Evolutionary conservation across 192 early-diverging fungal species (phyloP).

Genomic region (Mortierella antarctica): DNA sequence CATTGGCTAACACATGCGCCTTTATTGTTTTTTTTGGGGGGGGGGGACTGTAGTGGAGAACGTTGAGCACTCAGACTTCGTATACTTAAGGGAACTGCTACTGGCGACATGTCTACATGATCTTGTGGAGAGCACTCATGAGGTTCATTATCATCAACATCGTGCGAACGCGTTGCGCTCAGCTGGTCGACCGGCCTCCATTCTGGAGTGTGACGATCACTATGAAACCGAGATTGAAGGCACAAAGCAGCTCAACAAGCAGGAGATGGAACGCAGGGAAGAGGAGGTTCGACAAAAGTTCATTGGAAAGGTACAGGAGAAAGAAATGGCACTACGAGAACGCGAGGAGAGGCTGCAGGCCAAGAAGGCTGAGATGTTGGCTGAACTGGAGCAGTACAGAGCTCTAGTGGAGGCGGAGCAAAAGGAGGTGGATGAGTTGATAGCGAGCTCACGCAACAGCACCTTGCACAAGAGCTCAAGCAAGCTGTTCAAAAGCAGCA

Average conservation of each 20-base stretch:
- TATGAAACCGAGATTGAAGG: slow-evolving; percentile 77
- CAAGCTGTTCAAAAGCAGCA: slow-evolving; percentile 22
- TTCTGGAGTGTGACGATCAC: slow-evolving; percentile 83
- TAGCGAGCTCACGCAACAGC: slow-evolving; percentile 1
- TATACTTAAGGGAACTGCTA: slow-evolving; percentile 72
- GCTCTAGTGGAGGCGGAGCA: slow-evolving; percentile 14
- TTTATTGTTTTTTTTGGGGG: too few relatives aligned
- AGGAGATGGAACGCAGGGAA: slow-evolving; percentile 79
- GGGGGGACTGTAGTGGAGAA: slow-evolving; percentile 67
- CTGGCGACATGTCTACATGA: slow-evolving; percentile 78
- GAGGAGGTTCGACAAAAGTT: slow-evolving; percentile 73
- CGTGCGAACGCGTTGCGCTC: slow-evolving; percentile 72
- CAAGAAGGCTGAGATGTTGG: slow-evolving; percentile 25
- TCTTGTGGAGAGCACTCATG: slow-evolving; percentile 81
- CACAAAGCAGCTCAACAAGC: slow-evolving; percentile 62
- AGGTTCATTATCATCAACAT: slow-evolving; percentile 77
- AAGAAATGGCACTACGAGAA: slow-evolving; percentile 52
- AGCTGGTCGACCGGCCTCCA: slow-evolving; percentile 76
- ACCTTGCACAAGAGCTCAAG: slow-evolving; percentile 19
- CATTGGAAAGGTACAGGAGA: slow-evolving; percentile 56
- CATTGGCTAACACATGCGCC: too few relatives aligned
- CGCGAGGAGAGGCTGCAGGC: slow-evolving; percentile 49
- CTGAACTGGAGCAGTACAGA: slow-evolving; percentile 30
- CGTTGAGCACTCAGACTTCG: slow-evolving; percentile 79
- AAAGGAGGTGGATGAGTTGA: slow-evolving; percentile 28